Evolutionary conservation across 1,139 yeast species (phyloP), one percentile per base, ranked within the genome.

Genomic region (Candida smagusa): DNA sequence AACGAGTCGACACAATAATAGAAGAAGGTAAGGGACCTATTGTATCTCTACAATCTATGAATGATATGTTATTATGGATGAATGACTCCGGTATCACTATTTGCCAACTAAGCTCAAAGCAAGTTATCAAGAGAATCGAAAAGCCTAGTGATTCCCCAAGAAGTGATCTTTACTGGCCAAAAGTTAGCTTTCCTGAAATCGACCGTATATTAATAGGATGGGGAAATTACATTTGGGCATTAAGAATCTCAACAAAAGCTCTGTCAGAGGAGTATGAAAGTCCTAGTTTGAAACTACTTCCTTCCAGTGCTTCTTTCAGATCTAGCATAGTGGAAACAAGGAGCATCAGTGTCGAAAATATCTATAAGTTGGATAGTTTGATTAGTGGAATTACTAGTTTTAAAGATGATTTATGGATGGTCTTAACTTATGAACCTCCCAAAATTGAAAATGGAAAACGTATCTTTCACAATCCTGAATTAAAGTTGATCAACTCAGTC

Each of bases 81-180:
- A 86, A 85, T 53, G 96, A 88, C 47, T 65, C 67, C 11, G 97
- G 97, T 0, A 80, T 90, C 13, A 72, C 80, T 0, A 66, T 81
- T 11, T 77, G 68, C 43, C 82, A 81, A 47, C 61, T 74, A 2
- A 48, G 72, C 2, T 60, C 78, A 0, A 68, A 72, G 39, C 61
- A 63, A 23, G 55, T 65, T 12, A 61, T 87, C 4, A 57, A 72
- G 22, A 71, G 66, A 12, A 72, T 86, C 11, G 71, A 74, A 2
- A 70, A 80, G 30, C 90, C 95, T 1, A 56, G 61, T 9, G 76
- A 71, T 31, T 69, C 81, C 0, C 85, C 84, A 2, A 68, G 95
- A 25, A 81, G 95, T 7, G 97, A 88, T 49, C 58, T 90, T 31
- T 88, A 84, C 53, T 83, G 94, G 80, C 97, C 97, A 0, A 72